A percentile compares a stretch with the other conserved stretches of the same genome.
Conservation (phyloP, 306 rosid genomes). For the Acacia melanoxylon region DNA sequence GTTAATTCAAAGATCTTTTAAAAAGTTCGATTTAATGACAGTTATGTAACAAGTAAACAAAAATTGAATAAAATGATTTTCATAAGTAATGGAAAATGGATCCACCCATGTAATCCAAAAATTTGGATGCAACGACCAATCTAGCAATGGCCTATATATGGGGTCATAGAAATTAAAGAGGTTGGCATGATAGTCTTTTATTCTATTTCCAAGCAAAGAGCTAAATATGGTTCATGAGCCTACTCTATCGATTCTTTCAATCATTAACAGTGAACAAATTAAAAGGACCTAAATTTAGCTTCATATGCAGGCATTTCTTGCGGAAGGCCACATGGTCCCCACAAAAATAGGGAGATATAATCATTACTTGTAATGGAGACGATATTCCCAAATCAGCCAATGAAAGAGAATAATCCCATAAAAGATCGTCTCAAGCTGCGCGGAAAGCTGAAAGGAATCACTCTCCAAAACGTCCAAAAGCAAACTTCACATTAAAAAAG, state of each 20-base stretch:
- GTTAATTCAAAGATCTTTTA: too few relatives aligned
- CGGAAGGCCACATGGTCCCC: slow-evolving; percentile 41
- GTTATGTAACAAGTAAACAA: background rate
- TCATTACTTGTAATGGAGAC: slow-evolving; percentile 47
- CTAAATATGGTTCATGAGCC: slow-evolving; percentile 31
- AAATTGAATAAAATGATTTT: background rate
- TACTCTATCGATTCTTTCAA: slow-evolving; percentile 28
- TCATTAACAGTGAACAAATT: slow-evolving; percentile 24
- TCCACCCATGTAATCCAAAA: background rate
- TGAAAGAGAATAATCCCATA: background rate
- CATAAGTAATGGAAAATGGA: background rate
- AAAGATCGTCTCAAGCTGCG: slow-evolving; percentile 29
- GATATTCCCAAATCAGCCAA: slow-evolving; percentile 48
- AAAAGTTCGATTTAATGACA: too few relatives aligned
- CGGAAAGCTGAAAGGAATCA: slow-evolving; percentile 32
- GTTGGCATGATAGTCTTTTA: background rate
- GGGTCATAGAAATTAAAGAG: background rate
- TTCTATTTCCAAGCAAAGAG: slow-evolving; percentile 20
- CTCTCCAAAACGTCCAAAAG: slow-evolving; percentile 36
- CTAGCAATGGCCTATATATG: background rate
- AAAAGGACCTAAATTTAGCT: slow-evolving; percentile 20
- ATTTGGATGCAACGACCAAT: background rate
- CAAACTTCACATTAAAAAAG: slow-evolving; percentile 33
- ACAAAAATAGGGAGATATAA: slow-evolving; percentile 23
- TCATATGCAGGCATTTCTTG: slow-evolving; percentile 23